Base-by-base conservation (phyloP, 176 grass and related monocot species). In the Zoysia pacifica region DNA sequence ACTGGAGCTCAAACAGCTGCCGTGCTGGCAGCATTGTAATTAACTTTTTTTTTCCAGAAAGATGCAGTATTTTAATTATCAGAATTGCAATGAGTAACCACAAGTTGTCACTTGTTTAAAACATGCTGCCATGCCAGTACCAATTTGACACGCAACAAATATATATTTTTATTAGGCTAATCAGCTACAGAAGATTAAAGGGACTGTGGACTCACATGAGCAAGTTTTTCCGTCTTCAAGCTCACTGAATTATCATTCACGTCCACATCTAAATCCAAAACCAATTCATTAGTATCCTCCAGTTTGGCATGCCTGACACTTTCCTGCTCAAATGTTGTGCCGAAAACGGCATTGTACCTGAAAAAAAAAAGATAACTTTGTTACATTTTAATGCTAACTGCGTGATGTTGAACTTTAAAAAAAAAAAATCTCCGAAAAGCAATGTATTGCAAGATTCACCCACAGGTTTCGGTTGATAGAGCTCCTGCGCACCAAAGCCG, bases 331-430 rank as follows among this genome's bases (percentile, higher is more conserved):
- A 81, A 54, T 66, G 83, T 44, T 15, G 74, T 78, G 52, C 92
- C 96, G 5, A 99, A 99, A 81, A 99, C 90, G 3, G 92, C 90
- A 83, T 83, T 91, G 67, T 95, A 99, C 84, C 96, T 99, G 81
- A 65, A 80, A 83, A 74, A 72, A 16, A 52, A 13, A 51, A 71
- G 69, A 77, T 46, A 53, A 65, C 7, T 9, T 16, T 20, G 70
- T 52, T 64, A 11, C 3, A 18, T 18, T 19, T 38, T 59, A 66
- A 71, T 1, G 84, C 48, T 76, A 35, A 76, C 49, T 62, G 36
- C 40, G 3, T 65, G n/a, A 44, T 61, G 40, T 47, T 19, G 60
- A 80, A 69, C 18, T 81, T 35, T 53, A 35, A 1, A 83, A 58
- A 46, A 58, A 46, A 13, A 6, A 8, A 58, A 2, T 81, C 55